Base-by-base conservation (phyloP, 192 early-diverging fungal genomes). In the Phlyctochytrium bullatum region DNA sequence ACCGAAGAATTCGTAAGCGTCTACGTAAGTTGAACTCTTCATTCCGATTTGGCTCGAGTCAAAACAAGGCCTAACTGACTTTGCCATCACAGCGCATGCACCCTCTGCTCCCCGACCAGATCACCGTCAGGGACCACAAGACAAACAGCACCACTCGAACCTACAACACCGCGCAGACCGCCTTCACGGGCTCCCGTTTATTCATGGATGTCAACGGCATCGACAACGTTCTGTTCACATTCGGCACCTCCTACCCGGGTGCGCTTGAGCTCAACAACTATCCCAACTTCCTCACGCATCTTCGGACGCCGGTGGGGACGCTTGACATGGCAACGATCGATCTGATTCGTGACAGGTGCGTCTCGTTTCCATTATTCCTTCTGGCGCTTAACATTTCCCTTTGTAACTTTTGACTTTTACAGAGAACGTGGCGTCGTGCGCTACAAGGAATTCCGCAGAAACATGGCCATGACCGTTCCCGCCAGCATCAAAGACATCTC, bases 261-360 rank as follows among this genome's bases (percentile, higher is more conserved):
- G 74, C 74, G 0, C 40, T 76, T 12, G 64, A 60, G 20, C 66
- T 76, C 56, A 76, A 74, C 65, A 76, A 76, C 61, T 68, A 69
- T 61, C 74, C 74, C 20, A 66, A 52, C 2, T 60, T 40, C 20
- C 54, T 76, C 0, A 72, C 59, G 59, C 61, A 74, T 28, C 36
- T 75, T 25, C 17, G 34, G 14, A 66, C 62, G n/a, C 74, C 69
- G 0, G 58, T 20, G 29, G 65, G 72, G 32, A 56, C 31, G 36
- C 30, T 75, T 14, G 74, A 75, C 52, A 23, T 75, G 3, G 62
- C 69, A 14, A 67, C 60, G 31, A 67, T 72, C 31, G 74, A 76
- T n/a, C 29, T 76, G 25, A 30, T 63, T 52, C 74, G 74, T 31
- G 74, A 76, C 65, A 62, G 40, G 40, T 47, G 6, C 20, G 40